These are phyloP conservation scores for Trichocladium antarcticum DNA, from an alignment of 495 filamentous ascomycete genomes.

Conservation along the genomic window DNA sequence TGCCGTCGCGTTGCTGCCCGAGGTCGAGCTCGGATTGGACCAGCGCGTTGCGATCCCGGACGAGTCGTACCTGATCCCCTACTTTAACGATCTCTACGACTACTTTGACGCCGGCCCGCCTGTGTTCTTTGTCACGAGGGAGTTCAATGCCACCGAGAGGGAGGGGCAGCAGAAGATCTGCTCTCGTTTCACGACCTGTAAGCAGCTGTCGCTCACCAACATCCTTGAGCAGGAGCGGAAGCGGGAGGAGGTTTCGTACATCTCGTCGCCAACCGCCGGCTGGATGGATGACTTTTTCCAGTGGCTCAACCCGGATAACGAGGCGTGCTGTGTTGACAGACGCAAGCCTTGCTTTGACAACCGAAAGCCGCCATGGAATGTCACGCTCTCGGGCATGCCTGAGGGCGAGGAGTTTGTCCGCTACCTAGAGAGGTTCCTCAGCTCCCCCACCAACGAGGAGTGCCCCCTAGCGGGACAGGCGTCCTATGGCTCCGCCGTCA, in stretches of 20 bases:
- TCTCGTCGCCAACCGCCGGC: conserved; percentile 82
- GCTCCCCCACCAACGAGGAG: conserved; percentile 63
- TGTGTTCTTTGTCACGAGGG: conserved; percentile 86
- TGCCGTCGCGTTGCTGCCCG: conserved; percentile 70
- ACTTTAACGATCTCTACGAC: conserved; percentile 87
- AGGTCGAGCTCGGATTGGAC: conserved; percentile 78
- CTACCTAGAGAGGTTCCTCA: conserved; percentile 73
- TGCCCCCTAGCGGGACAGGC: conserved; percentile 85
- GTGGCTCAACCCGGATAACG: conserved; percentile 82
- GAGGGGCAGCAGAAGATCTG: conserved; percentile 74
- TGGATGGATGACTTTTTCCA: conserved; percentile 96
- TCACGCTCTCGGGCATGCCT: conserved; percentile 80
- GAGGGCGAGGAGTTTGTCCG: conserved; percentile 79
- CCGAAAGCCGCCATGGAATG: conserved; percentile 72
- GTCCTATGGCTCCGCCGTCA: conserved; percentile 73
- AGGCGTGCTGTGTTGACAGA: conserved; percentile 62
- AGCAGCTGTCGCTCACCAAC: conserved; percentile 71
- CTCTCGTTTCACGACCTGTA: conserved; percentile 80
- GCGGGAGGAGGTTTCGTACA: conserved; percentile 77
- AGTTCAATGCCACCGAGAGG: conserved; percentile 65
- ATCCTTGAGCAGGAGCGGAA: conserved; percentile 88
- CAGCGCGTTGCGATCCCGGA: conserved; percentile 88
- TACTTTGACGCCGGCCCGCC: conserved; percentile 89
- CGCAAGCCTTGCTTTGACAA: conserved; percentile 63
- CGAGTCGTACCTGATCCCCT: conserved; percentile 84